Evolutionary conservation across 768 basidiomycete species (phyloP).

Genomic region (Suillus variegatus): DNA sequence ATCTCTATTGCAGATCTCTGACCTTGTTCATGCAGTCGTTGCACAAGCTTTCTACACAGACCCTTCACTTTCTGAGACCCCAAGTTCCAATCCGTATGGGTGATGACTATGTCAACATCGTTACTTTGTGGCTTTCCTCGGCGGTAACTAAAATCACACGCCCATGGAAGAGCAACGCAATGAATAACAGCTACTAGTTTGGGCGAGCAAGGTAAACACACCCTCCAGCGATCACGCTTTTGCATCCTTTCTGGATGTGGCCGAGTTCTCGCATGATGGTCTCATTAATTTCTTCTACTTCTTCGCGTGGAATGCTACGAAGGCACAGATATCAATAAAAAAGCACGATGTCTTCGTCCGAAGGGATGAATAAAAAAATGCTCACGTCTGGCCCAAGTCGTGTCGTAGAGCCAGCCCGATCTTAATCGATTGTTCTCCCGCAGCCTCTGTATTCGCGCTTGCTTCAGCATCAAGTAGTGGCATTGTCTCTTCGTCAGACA

Average conservation of each 20-base stretch:
- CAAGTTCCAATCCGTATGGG: conserved; percentile 53
- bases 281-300: conserved; percentile 77
- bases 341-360: background rate
- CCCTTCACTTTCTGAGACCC: conserved; percentile 55
- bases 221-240: conserved; percentile 83
- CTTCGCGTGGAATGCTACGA: conserved; percentile 67
- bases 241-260: conserved; percentile 62
- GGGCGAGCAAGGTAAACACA: conserved; percentile 32
- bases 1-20: conserved; percentile 18
- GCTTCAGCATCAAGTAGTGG: conserved; percentile 24
- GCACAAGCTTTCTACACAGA: conserved; percentile 61
- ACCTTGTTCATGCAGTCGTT: conserved; percentile 59
- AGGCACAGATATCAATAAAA: background rate
- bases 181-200: background rate
- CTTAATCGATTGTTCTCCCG: conserved; percentile 47
- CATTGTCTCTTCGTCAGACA: conserved; percentile 26
- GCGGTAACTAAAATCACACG: conserved; percentile 58
- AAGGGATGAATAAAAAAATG: background rate
- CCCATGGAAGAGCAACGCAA: background rate
- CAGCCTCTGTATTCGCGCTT: conserved; percentile 23
- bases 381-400: conserved; percentile 55
- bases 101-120: conserved; percentile 90
- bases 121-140: conserved; percentile 80
- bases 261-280: conserved; percentile 70
- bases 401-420: conserved; percentile 59